Conservation (phyloP, 2,329 filamentous ascomycete species). For the Aspergillus thermomutatus region DNA sequence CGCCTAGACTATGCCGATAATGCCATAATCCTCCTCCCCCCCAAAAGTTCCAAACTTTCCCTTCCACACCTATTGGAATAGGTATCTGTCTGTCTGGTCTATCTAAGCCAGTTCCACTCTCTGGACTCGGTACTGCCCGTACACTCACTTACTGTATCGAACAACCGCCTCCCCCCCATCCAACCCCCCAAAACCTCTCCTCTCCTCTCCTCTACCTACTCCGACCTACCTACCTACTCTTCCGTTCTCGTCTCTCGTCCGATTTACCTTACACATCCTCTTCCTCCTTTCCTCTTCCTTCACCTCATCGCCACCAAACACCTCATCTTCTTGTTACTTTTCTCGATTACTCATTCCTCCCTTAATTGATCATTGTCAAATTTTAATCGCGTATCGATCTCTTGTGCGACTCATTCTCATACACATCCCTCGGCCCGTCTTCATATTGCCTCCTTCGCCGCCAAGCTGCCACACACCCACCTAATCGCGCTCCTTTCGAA, state of each 20-base stretch:
- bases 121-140: neutral
- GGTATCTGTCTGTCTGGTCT: too few species aligned
- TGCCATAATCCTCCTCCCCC: slow-evolving; percentile 10
- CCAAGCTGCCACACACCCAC: neutral
- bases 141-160: slow-evolving; percentile 6
- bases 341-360: slow-evolving; percentile 6
- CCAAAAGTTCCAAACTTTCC: slow-evolving; percentile 13
- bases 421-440: slow-evolving; percentile 15
- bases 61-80: slow-evolving; percentile 10
- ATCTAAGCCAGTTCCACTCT: neutral
- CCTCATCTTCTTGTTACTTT: slow-evolving; percentile 12
- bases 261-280: slow-evolving; percentile 14
- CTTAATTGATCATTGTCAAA: neutral
- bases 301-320: slow-evolving; percentile 3
- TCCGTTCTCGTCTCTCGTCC: slow-evolving; percentile 3
- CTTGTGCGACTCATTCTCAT: neutral
- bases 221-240: slow-evolving; percentile 10
- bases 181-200: slow-evolving; percentile 17
- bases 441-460: slow-evolving; percentile 13
- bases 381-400: slow-evolving; percentile 2
- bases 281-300: slow-evolving; percentile 5
- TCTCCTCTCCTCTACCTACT: slow-evolving; percentile 16
- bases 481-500: neutral
- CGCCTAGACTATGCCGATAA: slow-evolving; percentile 3
- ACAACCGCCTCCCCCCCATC: neutral